Conservation (phyloP, 495 filamentous ascomycete genomes). For the Symbiotaphrina buchneri region DNA sequence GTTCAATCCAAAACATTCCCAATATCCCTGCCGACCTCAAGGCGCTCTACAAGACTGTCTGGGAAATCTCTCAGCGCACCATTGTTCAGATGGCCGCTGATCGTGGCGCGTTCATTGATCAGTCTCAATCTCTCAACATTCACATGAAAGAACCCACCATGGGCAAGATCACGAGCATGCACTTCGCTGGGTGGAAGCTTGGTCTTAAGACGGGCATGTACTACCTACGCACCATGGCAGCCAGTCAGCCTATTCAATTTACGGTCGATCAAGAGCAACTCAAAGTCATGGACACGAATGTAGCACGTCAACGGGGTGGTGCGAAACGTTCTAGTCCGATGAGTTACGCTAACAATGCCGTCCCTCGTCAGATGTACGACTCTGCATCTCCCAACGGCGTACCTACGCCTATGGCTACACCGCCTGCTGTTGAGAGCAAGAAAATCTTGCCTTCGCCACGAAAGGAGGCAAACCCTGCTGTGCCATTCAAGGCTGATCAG, state of each 20-base stretch:
- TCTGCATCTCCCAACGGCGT: constrained; percentile 24
- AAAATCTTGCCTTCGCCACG: constrained; percentile 12
- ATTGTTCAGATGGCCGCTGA: constrained; percentile 97
- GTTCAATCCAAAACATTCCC: constrained; percentile 87
- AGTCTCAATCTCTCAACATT: constrained; percentile 97
- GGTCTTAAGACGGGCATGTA: constrained; percentile 99
- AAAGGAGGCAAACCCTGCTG: constrained; percentile 22
- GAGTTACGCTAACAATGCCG: constrained; percentile 25
- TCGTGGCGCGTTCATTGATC: constrained; percentile 93
- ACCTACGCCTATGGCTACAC: constrained; percentile 34
- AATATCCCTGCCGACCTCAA: constrained; percentile 94
- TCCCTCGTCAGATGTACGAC: constrained; percentile 34
- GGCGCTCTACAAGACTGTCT: constrained; percentile 95
- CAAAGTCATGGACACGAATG: constrained; percentile 66
- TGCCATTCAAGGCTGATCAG: constrained; percentile 45
- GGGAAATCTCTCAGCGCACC: constrained; percentile 94
- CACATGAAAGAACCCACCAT: constrained; percentile 98
- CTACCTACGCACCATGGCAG: constrained; percentile 95
- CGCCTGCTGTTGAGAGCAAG: constrained; percentile 26
- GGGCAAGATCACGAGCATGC: constrained; percentile 99
- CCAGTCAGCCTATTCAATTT: constrained; percentile 92
- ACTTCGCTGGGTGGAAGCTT: constrained; percentile 97
- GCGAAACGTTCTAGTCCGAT: constrained; percentile 9
- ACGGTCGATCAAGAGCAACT: constrained; percentile 96
- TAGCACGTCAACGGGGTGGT: constrained; percentile 24